These are phyloP conservation scores for Yamagishiella unicocca DNA, from an alignment of 139 green algal genomes.

Conservation along the genomic window DNA sequence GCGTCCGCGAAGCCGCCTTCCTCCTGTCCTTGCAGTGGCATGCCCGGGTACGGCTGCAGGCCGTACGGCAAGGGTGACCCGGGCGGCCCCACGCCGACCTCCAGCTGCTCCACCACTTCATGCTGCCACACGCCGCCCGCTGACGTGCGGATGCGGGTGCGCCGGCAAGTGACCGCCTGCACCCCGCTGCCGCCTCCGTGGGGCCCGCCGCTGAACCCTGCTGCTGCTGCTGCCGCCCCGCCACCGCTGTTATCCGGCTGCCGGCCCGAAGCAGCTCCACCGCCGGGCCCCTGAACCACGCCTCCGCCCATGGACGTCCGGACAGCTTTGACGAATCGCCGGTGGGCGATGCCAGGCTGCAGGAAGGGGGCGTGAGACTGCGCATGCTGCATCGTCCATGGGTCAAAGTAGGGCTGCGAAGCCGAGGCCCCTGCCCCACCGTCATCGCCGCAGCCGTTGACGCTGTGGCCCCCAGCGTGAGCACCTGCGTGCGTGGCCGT, in stretches of 20 bases:
- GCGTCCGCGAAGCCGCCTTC: neutral
- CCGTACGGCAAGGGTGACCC: constrained; percentile 10
- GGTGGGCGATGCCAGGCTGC: neutral
- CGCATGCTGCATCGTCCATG: neutral
- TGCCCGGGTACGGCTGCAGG: neutral
- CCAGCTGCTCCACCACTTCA: constrained; percentile 36
- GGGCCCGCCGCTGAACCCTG: neutral
- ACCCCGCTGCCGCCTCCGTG: neutral
- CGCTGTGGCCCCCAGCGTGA: too few species aligned
- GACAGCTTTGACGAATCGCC: constrained; percentile 11
- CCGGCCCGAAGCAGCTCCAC: neutral
- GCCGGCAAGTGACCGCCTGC: constrained; percentile 4
- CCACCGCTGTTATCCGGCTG: neutral
- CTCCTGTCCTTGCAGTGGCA: neutral
- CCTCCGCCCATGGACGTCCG: neutral
- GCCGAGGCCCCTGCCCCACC: neutral
- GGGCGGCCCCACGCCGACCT: neutral
- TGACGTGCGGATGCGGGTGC: constrained; percentile 36
- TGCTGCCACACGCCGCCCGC: constrained; percentile 34
- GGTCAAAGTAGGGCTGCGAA: neutral
- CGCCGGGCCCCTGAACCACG: too few species aligned
- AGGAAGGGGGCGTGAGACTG: neutral
- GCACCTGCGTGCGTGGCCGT: too few species aligned
- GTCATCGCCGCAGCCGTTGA: neutral
- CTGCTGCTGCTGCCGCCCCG: neutral